Conservation (phyloP, 352 stramenopile genomes). For the Pythium rishiriense region DNA sequence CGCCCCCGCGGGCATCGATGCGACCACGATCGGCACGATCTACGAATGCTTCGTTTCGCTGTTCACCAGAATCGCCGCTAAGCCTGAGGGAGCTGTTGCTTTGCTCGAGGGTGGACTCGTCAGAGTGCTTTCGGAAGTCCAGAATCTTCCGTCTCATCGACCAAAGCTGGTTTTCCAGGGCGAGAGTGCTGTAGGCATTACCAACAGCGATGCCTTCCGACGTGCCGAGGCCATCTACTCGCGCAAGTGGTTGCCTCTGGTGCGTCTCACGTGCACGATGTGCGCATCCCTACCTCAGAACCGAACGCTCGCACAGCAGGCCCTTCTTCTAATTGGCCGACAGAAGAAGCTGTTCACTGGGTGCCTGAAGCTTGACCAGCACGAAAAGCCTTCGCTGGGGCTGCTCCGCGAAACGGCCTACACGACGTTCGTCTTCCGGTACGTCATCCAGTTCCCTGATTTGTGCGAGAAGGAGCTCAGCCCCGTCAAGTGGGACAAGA, state of each 20-base stretch:
- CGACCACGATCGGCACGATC: constrained; percentile 72
- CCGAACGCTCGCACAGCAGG: constrained; percentile 53
- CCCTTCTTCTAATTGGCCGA: constrained; percentile 58
- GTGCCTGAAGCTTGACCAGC: constrained; percentile 59
- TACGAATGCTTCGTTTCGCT: constrained; percentile 86
- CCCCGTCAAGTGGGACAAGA: constrained; percentile 73
- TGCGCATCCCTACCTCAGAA: constrained; percentile 73
- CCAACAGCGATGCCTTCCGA: constrained; percentile 47
- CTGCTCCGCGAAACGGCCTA: constrained; percentile 73
- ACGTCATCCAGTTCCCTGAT: constrained; percentile 72
- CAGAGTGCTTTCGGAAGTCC: constrained; percentile 55
- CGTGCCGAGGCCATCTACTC: constrained; percentile 65
- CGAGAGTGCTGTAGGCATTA: constrained; percentile 24
- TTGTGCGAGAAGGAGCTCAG: constrained; percentile 63
- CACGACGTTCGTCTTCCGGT: constrained; percentile 80
- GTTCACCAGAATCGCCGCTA: constrained; percentile 61
- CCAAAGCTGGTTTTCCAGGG: constrained; percentile 57
- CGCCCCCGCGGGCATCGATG: constrained; percentile 52
- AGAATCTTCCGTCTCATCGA: constrained; percentile 67
- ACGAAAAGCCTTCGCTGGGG: constrained; percentile 45
- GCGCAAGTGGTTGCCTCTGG: constrained; percentile 75
- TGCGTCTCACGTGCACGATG: constrained; percentile 60
- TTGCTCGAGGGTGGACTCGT: constrained; percentile 74
- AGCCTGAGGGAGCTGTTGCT: constrained; percentile 61
- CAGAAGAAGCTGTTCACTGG: constrained; percentile 74